Evolutionary conservation across 2,329 filamentous ascomycete genomes (phyloP).

Genomic region (Alternaria arbusti): DNA sequence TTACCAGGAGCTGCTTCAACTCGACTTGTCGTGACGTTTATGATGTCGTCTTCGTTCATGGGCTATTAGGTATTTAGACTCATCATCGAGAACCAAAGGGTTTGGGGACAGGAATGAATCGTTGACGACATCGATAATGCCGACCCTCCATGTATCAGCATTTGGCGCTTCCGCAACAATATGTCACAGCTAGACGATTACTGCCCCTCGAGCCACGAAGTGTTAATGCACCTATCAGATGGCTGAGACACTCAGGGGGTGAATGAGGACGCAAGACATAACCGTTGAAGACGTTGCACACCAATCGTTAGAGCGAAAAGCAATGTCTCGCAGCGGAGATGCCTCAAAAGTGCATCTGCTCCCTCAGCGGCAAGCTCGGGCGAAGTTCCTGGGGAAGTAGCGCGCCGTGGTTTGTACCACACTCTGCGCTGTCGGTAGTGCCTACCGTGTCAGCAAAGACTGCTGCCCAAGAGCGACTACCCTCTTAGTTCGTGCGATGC

Average conservation of each 20-base stretch:
- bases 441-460: neutral
- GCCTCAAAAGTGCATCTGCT: conserved; percentile 8
- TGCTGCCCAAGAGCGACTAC: neutral
- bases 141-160: fast-evolving
- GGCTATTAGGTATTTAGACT: too few species aligned
- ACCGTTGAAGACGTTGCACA: conserved; percentile 35
- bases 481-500: conserved; percentile 31
- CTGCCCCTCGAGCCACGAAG: neutral
- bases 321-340: conserved; percentile 22
- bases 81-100: too few species aligned
- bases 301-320: conserved; percentile 27
- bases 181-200: neutral
- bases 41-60: neutral
- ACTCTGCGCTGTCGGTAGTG: conserved; percentile 13
- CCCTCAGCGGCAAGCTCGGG: conserved; percentile 10
- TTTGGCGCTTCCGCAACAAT: fast-evolving
- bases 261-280: conserved; percentile 31
- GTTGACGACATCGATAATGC: neutral
- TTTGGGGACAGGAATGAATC: neutral
- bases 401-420: conserved; percentile 13
- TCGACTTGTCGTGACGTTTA: too few species aligned
- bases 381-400: neutral
- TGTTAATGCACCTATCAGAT: neutral
- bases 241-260: conserved; percentile 21
- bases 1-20: neutral